Evolutionary conservation across 768 basidiomycete species (phyloP).

Genomic region (Tylopilus felleus): DNA sequence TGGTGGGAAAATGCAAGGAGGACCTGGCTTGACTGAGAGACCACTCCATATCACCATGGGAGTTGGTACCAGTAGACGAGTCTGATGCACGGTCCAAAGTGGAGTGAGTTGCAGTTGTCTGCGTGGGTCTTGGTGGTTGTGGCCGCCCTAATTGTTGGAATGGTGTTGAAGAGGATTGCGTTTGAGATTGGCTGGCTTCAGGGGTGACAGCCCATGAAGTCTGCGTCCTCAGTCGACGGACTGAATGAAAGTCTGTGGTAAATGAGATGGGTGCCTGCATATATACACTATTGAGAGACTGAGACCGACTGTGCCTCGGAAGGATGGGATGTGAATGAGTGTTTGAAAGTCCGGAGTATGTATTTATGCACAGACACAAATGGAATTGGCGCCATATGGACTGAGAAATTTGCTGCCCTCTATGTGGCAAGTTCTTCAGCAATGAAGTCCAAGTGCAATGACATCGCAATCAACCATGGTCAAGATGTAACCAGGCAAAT

Average conservation of each 20-base stretch:
- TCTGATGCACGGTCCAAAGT: background rate
- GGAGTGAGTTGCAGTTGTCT: background rate
- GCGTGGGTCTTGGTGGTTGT: too few relatives aligned
- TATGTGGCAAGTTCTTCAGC: too few relatives aligned
- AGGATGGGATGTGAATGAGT: background rate
- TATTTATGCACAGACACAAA: too few relatives aligned
- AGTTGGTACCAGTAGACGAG: background rate
- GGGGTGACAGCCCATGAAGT: background rate
- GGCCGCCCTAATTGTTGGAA: too few relatives aligned
- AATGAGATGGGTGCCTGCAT: background rate
- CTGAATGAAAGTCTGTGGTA: background rate
- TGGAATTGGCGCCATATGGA: too few relatives aligned
- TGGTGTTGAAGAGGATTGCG: background rate
- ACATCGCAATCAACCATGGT: too few relatives aligned
- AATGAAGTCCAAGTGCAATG: too few relatives aligned
- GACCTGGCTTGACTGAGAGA: background rate
- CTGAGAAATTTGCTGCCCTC: too few relatives aligned
- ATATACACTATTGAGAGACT: background rate
- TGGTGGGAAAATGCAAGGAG: background rate
- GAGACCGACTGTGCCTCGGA: background rate
- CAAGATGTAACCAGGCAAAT: too few relatives aligned
- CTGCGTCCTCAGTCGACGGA: background rate
- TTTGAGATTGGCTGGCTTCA: background rate
- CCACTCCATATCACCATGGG: background rate
- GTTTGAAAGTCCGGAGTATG: too few relatives aligned